Evolutionary conservation across 805 yeast species (phyloP), one percentile per base, ranked within the genome.

Genomic region (Sungouiella blattae): DNA sequence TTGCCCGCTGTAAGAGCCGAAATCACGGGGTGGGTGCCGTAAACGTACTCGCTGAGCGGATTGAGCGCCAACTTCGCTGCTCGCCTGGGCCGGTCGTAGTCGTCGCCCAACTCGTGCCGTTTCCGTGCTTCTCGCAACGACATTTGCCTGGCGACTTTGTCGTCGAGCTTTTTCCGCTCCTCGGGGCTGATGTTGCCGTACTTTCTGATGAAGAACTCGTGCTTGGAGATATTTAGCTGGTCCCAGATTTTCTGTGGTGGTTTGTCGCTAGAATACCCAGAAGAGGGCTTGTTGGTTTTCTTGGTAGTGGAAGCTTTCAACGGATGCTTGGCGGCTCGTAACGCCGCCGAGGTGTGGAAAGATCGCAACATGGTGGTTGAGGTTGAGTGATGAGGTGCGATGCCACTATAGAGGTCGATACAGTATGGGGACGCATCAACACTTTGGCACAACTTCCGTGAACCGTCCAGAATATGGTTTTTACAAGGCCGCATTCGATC

Each of bases 231-330:
- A 13, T 80, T 80, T 35, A 64, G 75, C 40, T 57, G 56, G 48
- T 78, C 83, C 91, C 91, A 83, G 0, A 87, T 83, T 48, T 83
- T 83, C n/a, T n/a, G n/a, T n/a, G n/a, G n/a, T n/a, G n/a, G n/a
- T n/a, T n/a, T n/a, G n/a, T n/a, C n/a, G n/a, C n/a, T n/a, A n/a
- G n/a, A n/a, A n/a, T n/a, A n/a, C n/a, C n/a, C n/a, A n/a, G n/a
- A n/a, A n/a, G n/a, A n/a, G n/a, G n/a, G n/a, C n/a, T n/a, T n/a
- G n/a, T n/a, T n/a, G n/a, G n/a, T n/a, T n/a, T n/a, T n/a, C n/a
- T n/a, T n/a, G n/a, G n/a, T n/a, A n/a, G n/a, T n/a, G n/a, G n/a
- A n/a, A n/a, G n/a, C n/a, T n/a, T n/a, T n/a, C n/a, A n/a, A n/a
- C n/a, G n/a, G n/a, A n/a, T n/a, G n/a, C n/a, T n/a, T n/a, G n/a